These are phyloP conservation scores for Coniochaeta sp. DNA, from an alignment of 2,329 filamentous ascomycete species.

Conservation along the genomic window DNA sequence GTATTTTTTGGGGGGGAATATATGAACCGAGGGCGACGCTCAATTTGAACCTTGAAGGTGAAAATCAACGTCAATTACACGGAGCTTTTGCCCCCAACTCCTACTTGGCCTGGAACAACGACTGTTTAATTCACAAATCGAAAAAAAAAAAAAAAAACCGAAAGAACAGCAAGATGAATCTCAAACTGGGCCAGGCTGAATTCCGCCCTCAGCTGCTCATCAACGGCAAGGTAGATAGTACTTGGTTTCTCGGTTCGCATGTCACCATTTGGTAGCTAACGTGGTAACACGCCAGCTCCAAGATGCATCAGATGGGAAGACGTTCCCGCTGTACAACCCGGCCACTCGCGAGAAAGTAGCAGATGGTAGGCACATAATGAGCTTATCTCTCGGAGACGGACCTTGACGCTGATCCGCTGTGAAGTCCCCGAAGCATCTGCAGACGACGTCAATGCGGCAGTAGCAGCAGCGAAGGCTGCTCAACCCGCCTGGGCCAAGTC, in stretches of 20 bases:
- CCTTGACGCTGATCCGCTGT: not conserved
- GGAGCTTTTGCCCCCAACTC: too few relatives aligned
- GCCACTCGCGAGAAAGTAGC: slow-evolving; percentile 29
- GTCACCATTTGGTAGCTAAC: not conserved
- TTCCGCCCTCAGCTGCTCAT: slow-evolving; percentile 36
- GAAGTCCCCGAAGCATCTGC: slow-evolving; percentile 35
- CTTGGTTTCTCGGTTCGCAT: not conserved
- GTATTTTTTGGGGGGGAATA: not conserved
- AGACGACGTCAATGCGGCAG: slow-evolving; percentile 32
- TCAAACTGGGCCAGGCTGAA: not conserved
- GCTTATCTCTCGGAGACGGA: not conserved
- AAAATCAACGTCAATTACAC: not conserved
- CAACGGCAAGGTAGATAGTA: slow-evolving; percentile 33
- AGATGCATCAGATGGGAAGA: slow-evolving; percentile 34
- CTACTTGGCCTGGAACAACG: not conserved
- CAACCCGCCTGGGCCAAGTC: slow-evolving; percentile 36
- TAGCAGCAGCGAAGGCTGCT: slow-evolving; percentile 33
- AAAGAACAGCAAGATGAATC: not conserved
- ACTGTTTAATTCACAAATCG: not conserved
- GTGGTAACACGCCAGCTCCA: slow-evolving; percentile 24
- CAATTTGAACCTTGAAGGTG: not conserved
- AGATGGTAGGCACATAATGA: slow-evolving; percentile 14
- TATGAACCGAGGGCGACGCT: not conserved
- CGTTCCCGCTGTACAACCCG: slow-evolving; percentile 35
- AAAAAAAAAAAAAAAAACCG: not conserved